Percentiles rank a stretch among this genome's conserved stretches.
phyloP scores from a whole-genome alignment of 352 stramenopile genomes.

The Globisporangium iwayamae region DNA sequence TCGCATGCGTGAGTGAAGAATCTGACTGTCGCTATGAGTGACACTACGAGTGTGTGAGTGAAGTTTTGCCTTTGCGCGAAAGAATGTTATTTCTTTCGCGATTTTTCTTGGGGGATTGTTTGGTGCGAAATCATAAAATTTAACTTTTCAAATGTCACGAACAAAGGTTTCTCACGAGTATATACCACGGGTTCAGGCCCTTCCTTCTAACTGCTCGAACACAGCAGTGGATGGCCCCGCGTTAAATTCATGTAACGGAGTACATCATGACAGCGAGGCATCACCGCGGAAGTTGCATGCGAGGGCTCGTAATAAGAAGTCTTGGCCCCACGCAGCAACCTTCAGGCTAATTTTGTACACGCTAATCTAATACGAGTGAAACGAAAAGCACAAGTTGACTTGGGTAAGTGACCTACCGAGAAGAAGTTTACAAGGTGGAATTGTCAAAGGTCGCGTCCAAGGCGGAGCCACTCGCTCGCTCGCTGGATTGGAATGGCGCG shows the following conservation, averaged over 20 bases:
- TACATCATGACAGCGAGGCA: not conserved
- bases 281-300: not conserved
- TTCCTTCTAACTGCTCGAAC: not conserved
- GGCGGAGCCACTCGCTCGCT: no score
- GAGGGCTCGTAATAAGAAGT: no score
- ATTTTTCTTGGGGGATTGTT: no score
- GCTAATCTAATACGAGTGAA: not conserved
- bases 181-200: no score
- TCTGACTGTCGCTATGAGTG: not conserved
- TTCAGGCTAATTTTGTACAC: not conserved
- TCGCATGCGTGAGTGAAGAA: not conserved
- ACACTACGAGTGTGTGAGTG: constrained; percentile 8
- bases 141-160: not conserved
- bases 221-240: no score
- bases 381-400: not conserved
- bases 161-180: not conserved
- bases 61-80: not conserved
- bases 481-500: no score
- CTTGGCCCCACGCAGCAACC: no score
- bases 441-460: no score
- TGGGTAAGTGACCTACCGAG: no score
- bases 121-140: no score
- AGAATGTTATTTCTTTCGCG: no score
- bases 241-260: not conserved
- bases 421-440: no score